Evolutionary conservation across 148 eudicot genomes (phyloP).

Genomic region (Spergularia bocconei): DNA sequence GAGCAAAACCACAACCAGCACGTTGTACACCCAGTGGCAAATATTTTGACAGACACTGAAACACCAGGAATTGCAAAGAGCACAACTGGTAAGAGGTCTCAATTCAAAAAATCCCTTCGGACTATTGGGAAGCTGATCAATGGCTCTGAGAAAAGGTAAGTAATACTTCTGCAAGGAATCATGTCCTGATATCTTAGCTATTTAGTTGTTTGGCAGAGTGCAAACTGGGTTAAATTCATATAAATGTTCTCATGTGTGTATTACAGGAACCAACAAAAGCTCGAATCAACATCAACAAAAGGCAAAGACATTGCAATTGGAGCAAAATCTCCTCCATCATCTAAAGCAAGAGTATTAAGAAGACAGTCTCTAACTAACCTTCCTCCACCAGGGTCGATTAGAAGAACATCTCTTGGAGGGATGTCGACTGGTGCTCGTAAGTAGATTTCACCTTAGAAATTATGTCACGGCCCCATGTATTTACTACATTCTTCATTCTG

Average conservation of each 20-base stretch:
- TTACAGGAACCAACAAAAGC: constrained; percentile 56
- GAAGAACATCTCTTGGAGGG: constrained; percentile 77
- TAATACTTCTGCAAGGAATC: neutral
- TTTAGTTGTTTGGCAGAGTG: neutral
- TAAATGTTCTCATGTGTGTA: neutral
- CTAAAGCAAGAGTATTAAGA: constrained; percentile 44
- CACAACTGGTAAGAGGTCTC: constrained; percentile 63
- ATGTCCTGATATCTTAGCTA: neutral
- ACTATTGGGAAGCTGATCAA: constrained; percentile 78
- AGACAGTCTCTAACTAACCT: constrained; percentile 73
- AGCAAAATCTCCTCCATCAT: constrained; percentile 41
- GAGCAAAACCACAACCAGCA: constrained; percentile 32
- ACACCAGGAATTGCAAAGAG: constrained; percentile 36
- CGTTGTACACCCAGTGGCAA: constrained; percentile 26
- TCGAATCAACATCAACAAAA: constrained; percentile 38
- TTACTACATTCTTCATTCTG: neutral
- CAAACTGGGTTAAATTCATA: neutral
- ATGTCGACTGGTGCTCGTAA: constrained; percentile 50
- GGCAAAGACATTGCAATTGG: constrained; percentile 22
- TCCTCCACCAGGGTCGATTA: constrained; percentile 41
- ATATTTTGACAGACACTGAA: constrained; percentile 24
- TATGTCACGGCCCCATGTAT: no score
- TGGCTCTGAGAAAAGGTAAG: constrained; percentile 82
- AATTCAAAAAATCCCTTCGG: constrained; percentile 73
- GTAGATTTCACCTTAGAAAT: constrained; percentile 17